A percentile compares a stretch with the other conserved stretches of the same genome.
Evolutionary conservation across 106 monocot genomes (phyloP).

Genomic region (Dendrobium huoshanense): DNA sequence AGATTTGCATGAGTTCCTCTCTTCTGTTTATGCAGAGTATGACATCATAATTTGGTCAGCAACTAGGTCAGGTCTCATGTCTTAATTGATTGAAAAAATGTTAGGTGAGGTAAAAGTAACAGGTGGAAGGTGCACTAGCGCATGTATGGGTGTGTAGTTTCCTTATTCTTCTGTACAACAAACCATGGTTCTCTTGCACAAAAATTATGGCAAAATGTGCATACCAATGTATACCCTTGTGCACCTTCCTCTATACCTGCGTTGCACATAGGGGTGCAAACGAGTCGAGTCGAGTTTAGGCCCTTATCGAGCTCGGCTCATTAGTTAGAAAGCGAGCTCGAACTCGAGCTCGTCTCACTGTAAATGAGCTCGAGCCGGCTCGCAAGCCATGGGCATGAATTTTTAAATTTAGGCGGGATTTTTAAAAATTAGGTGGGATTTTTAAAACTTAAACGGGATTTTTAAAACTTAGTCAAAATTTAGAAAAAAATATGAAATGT

Average conservation of each 20-base stretch:
- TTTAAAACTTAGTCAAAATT: too few species aligned
- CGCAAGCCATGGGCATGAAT: too few species aligned
- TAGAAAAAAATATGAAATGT: too few species aligned
- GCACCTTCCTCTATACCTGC: background rate
- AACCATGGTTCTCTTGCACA: background rate
- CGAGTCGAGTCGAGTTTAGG: too few species aligned
- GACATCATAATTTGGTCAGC: constrained; percentile 99
- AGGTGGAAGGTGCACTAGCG: background rate
- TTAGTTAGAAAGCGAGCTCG: too few species aligned
- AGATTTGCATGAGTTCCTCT: constrained; percentile 97
- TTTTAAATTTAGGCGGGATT: too few species aligned
- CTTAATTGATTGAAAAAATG: background rate
- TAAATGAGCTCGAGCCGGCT: too few species aligned
- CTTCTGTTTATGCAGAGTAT: constrained; percentile 83
- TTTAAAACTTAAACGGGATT: too few species aligned
- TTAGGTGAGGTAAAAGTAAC: background rate
- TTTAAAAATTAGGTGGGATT: too few species aligned
- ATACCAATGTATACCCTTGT: background rate
- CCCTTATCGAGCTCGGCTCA: too few species aligned
- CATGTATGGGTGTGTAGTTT: background rate
- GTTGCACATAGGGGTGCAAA: background rate
- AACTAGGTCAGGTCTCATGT: constrained; percentile 56
- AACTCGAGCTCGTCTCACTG: too few species aligned
- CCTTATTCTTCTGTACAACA: background rate
- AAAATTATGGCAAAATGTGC: background rate